Conservation (phyloP, 1,284 basidiomycete species). For the Neonothopanus nambi region DNA sequence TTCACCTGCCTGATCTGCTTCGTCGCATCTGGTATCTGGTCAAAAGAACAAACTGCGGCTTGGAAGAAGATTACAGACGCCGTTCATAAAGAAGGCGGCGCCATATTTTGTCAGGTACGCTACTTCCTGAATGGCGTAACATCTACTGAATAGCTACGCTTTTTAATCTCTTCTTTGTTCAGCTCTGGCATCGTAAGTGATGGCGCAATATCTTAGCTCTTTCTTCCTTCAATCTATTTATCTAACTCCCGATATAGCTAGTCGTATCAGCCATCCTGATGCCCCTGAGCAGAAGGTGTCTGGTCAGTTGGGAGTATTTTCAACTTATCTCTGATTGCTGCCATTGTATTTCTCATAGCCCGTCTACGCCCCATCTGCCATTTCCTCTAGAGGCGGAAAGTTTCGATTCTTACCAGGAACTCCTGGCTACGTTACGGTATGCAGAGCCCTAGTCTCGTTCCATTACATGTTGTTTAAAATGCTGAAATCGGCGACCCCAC, state of each 20-base stretch:
- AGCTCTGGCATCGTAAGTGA: slow-evolving; percentile 21
- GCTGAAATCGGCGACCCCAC: slow-evolving; percentile 43
- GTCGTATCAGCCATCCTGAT: slow-evolving; percentile 23
- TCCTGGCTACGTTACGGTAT: slow-evolving; percentile 35
- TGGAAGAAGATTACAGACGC: slow-evolving; percentile 10
- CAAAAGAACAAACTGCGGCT: slow-evolving; percentile 5
- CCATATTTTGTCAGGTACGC: slow-evolving; percentile 4
- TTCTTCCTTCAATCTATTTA: background rate
- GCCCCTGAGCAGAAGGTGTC: slow-evolving; percentile 22
- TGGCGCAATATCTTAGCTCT: background rate
- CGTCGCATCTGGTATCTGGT: slow-evolving; percentile 6
- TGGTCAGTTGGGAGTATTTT: slow-evolving; percentile 34
- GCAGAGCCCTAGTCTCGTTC: slow-evolving; percentile 4
- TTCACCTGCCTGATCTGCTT: background rate
- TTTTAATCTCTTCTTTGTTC: background rate
- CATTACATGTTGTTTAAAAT: slow-evolving; percentile 28
- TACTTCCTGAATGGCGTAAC: background rate
- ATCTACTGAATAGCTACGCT: background rate
- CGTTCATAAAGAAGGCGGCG: slow-evolving; percentile 2
- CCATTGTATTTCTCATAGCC: slow-evolving; percentile 24
- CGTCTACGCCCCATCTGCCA: too few species aligned
- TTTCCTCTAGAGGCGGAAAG: too few species aligned
- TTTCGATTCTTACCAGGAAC: slow-evolving; percentile 34
- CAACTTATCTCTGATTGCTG: slow-evolving; percentile 12
- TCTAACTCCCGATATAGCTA: slow-evolving; percentile 15